phyloP scores from a whole-genome alignment of 2,329 filamentous ascomycete species.

The Epichloe scottii region DNA sequence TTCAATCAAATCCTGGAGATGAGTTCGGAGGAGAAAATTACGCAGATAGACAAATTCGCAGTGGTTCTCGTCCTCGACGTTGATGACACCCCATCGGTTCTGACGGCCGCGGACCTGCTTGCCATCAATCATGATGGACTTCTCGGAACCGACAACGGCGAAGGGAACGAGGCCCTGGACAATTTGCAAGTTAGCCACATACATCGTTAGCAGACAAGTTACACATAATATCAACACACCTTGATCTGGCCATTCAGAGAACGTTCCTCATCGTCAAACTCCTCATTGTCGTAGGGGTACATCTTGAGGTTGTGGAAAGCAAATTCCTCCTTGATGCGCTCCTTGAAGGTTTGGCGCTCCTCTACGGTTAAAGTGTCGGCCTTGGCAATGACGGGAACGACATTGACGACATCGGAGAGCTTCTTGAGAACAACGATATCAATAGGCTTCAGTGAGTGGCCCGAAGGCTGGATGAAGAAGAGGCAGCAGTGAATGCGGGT shows the following conservation, averaged over 20 bases:
- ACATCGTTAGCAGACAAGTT: neutral
- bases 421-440: conserved; percentile 99
- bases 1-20: conserved; percentile 97
- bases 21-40: conserved; percentile 96
- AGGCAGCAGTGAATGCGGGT: conserved; percentile 98
- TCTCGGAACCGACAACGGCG: conserved; percentile 94
- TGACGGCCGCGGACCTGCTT: conserved; percentile 96
- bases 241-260: conserved; percentile 92
- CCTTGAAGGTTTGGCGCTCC: conserved; percentile 94
- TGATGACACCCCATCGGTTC: conserved; percentile 99
- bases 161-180: conserved; percentile 82
- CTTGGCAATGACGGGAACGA: conserved; percentile 98
- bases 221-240: conserved; percentile 38
- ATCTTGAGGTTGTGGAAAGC: conserved; percentile 99
- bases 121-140: conserved; percentile 92
- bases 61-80: conserved; percentile 98
- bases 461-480: conserved; percentile 98
- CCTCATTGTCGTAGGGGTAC: conserved; percentile 99
- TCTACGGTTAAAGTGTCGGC: conserved; percentile 91
- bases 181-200: conserved; percentile 3
- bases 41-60: conserved; percentile 98
- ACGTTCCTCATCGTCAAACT: conserved; percentile 94
- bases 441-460: conserved; percentile 96
- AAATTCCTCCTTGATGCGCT: conserved; percentile 99
- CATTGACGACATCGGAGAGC: conserved; percentile 97